Percentiles rank a stretch among this genome's conserved stretches.
Evolutionary conservation across 495 filamentous ascomycete species (phyloP).

Genomic region (Aspergillus saccharolyticus): DNA sequence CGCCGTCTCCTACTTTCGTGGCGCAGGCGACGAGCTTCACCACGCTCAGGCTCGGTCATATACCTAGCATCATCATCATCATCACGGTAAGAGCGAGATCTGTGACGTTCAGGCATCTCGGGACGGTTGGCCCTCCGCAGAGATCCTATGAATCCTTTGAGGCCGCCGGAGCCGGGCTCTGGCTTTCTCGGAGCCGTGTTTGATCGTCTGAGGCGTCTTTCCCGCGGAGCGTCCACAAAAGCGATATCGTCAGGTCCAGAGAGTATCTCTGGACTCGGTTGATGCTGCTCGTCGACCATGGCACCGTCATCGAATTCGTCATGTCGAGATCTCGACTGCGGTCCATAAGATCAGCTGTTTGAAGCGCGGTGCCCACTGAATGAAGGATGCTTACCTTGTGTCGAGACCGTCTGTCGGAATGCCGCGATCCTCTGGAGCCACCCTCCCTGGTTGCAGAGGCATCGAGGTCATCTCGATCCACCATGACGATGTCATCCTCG

Average conservation of each 20-base stretch:
- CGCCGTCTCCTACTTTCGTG: conserved; percentile 41
- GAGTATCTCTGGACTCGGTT: conserved; percentile 31
- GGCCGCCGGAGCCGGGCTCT: conserved; percentile 34
- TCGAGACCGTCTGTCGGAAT: conserved; percentile 35
- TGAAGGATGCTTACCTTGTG: conserved; percentile 27
- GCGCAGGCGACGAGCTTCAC: conserved; percentile 36
- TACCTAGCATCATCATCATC: conserved; percentile 34
- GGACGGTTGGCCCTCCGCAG: conserved; percentile 36
- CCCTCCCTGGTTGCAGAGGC: conserved; percentile 27
- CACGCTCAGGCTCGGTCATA: conserved; percentile 39
- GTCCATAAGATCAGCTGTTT: background rate
- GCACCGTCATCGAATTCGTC: conserved; percentile 40
- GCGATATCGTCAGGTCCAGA: conserved; percentile 61
- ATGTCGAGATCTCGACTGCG: conserved; percentile 25
- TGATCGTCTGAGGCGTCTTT: conserved; percentile 50
- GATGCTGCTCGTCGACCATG: conserved; percentile 43
- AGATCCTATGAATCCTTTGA: conserved; percentile 47
- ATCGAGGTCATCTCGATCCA: conserved; percentile 45
- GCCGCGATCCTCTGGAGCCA: conserved; percentile 29
- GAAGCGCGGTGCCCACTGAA: background rate
- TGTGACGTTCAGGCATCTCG: conserved; percentile 36
- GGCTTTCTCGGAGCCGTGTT: conserved; percentile 43
- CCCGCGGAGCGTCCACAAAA: conserved; percentile 64
- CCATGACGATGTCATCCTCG: conserved; percentile 55
- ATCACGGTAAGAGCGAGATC: conserved; percentile 37